Percentiles rank a stretch among this genome's conserved stretches.
These are phyloP conservation scores for Calvatia gigantea DNA, from an alignment of 768 basidiomycete species.

Conservation along the genomic window DNA sequence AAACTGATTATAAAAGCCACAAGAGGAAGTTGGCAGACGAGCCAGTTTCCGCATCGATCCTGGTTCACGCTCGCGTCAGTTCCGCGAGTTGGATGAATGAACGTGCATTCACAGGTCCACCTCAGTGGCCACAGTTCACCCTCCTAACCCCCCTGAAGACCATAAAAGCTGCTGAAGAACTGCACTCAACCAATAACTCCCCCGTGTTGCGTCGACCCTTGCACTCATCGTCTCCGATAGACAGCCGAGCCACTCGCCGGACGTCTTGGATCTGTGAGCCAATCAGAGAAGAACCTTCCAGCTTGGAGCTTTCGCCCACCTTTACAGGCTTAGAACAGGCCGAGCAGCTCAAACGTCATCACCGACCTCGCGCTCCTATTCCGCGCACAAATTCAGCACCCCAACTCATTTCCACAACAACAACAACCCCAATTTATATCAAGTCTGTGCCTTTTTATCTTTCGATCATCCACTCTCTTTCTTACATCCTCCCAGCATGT, in stretches of 20 bases:
- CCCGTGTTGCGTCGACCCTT: conserved; percentile 2
- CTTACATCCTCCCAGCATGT: conserved; percentile 37
- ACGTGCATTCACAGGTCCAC: conserved; percentile 34
- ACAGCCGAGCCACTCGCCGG: conserved; percentile 20
- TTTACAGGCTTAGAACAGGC: conserved; percentile 19
- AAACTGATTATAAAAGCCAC: conserved; percentile 33
- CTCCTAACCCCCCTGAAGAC: conserved; percentile 6
- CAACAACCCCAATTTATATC: conserved; percentile 57
- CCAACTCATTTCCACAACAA: conserved; percentile 62
- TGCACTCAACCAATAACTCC: not conserved
- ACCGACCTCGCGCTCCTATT: conserved; percentile 45
- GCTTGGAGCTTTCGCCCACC: conserved; percentile 22
- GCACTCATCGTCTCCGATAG: conserved; percentile 13
- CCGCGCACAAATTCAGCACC: conserved; percentile 49
- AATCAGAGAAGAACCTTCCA: conserved; percentile 48
- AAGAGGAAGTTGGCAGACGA: conserved; percentile 22
- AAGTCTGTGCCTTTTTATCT: conserved; percentile 23
- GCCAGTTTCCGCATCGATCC: conserved; percentile 9
- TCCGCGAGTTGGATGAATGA: conserved; percentile 23
- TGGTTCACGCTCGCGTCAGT: conserved; percentile 1
- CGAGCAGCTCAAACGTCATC: conserved; percentile 60
- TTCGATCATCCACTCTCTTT: conserved; percentile 12
- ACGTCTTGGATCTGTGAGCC: conserved; percentile 39
- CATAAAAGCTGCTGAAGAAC: conserved; percentile 16
- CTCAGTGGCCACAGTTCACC: conserved; percentile 11